phyloP scores from a whole-genome alignment of 78 protist species.

The Diacronema lutheri region DNA sequence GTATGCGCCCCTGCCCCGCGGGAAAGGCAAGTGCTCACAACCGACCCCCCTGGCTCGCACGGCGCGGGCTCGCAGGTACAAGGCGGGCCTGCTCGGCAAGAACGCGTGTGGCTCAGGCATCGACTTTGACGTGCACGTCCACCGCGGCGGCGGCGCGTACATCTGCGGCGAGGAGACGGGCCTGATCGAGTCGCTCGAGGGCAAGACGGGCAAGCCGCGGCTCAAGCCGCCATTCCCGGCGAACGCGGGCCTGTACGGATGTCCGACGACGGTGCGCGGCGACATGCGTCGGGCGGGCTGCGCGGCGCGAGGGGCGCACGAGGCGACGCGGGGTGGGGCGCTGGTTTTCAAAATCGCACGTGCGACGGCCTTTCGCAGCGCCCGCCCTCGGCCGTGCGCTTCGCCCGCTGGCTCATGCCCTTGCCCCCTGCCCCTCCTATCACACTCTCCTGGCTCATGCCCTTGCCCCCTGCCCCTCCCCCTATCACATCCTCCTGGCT shows the following conservation, averaged over 20 bases:
- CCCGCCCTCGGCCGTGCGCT: too few species aligned
- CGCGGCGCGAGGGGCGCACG: too few species aligned
- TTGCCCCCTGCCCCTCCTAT: too few species aligned
- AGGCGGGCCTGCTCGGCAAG: constrained; percentile 84
- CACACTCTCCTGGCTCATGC: too few species aligned
- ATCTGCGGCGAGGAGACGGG: constrained; percentile 99
- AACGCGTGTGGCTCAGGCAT: constrained; percentile 92
- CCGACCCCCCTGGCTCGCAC: not conserved
- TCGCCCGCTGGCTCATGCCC: too few species aligned
- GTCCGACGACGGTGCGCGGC: constrained; percentile 99
- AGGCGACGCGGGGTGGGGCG: too few species aligned
- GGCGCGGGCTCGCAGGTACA: not conserved
- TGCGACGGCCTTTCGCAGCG: too few species aligned
- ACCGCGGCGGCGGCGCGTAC: constrained; percentile 96
- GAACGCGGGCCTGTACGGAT: constrained; percentile 93
- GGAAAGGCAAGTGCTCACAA: not conserved
- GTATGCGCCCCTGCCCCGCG: too few species aligned
- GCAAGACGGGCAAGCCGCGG: constrained; percentile 93
- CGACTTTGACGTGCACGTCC: constrained; percentile 89
- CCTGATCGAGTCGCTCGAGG: constrained; percentile 93
- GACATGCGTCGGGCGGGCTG: too few species aligned
- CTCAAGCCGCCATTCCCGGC: constrained; percentile 99
- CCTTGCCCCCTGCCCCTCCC: too few species aligned
- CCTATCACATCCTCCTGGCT: too few species aligned
- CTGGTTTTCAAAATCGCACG: too few species aligned